Evolutionary conservation across 2,329 filamentous ascomycete genomes (phyloP).

Genomic region (Xylariomycetidae sp.): DNA sequence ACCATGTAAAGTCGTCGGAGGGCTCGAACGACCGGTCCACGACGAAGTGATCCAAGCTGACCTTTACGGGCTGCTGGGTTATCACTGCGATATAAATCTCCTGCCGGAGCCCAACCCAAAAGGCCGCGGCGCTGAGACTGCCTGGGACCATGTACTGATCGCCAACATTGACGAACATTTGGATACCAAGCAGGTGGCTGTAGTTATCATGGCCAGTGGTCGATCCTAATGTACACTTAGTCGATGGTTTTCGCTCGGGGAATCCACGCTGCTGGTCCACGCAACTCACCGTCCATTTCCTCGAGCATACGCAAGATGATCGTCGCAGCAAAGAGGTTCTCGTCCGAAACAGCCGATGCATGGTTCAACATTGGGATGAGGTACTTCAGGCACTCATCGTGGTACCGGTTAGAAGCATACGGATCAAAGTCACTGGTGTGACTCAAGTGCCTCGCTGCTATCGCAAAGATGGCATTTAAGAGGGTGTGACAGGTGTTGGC

Average conservation of each 20-base stretch:
- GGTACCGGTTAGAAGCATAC: slow-evolving; percentile 45
- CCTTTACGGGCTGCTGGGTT: slow-evolving; percentile 38
- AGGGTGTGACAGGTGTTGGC: slow-evolving; percentile 45
- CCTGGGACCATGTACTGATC: slow-evolving; percentile 34
- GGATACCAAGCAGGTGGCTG: slow-evolving; percentile 39
- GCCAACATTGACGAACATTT: slow-evolving; percentile 39
- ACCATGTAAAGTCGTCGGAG: slow-evolving; percentile 49
- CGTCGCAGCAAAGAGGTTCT: slow-evolving; percentile 46
- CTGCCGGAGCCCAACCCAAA: slow-evolving; percentile 52
- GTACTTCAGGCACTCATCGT: slow-evolving; percentile 45
- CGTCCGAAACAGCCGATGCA: slow-evolving; percentile 34
- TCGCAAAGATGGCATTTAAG: slow-evolving; percentile 50
- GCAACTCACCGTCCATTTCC: slow-evolving; percentile 32
- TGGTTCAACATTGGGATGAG: slow-evolving; percentile 41
- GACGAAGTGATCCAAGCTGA: slow-evolving; percentile 44
- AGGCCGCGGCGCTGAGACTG: slow-evolving; percentile 45
- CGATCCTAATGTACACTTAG: slow-evolving; percentile 28
- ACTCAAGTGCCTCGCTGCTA: slow-evolving; percentile 49
- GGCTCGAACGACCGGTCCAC: slow-evolving; percentile 44
- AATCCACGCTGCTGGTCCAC: slow-evolving; percentile 4
- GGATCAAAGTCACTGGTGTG: slow-evolving; percentile 41
- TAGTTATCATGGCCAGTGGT: slow-evolving; percentile 39
- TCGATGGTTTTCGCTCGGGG: slow-evolving; percentile 10
- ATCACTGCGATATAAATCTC: slow-evolving; percentile 53
- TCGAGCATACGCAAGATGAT: slow-evolving; percentile 48